Evolutionary conservation across 2,329 filamentous ascomycete species (phyloP).

Genomic region (Pezizomycotina sp.): DNA sequence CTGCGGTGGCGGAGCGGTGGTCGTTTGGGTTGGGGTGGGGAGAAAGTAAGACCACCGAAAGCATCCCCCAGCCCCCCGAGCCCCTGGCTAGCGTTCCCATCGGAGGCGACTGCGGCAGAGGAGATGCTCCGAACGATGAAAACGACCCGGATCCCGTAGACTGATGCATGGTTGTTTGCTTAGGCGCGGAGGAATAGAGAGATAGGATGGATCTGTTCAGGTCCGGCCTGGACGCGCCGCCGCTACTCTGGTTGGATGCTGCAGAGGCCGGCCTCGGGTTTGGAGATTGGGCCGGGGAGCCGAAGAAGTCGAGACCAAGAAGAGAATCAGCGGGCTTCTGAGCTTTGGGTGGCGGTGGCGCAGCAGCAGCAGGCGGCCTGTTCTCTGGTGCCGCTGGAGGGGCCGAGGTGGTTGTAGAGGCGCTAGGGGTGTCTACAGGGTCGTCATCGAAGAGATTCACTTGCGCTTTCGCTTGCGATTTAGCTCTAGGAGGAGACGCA

Average conservation of each 20-base stretch:
- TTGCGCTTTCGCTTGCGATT: conserved; percentile 27
- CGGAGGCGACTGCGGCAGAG: conserved; percentile 34
- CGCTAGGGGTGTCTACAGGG: conserved; percentile 41
- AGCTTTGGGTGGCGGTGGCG: conserved; percentile 48
- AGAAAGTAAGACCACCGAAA: conserved; percentile 55
- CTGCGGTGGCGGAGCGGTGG: conserved; percentile 27
- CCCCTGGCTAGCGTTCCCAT: conserved; percentile 34
- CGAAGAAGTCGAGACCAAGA: conserved; percentile 83
- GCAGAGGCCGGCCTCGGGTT: conserved; percentile 30
- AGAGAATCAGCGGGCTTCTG: conserved; percentile 71
- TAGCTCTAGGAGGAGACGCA: conserved; percentile 27
- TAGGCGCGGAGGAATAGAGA: conserved; percentile 70
- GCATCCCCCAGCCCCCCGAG: conserved; percentile 63
- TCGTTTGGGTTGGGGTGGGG: conserved; percentile 33
- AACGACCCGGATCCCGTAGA: conserved; percentile 45
- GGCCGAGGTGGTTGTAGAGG: conserved; percentile 57
- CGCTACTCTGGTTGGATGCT: conserved; percentile 19
- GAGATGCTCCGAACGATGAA: conserved; percentile 47
- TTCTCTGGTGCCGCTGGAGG: conserved; percentile 40
- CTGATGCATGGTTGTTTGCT: conserved; percentile 43
- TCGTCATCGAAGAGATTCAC: conserved; percentile 74
- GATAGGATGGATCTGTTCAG: conserved; percentile 95
- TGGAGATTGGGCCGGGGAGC: conserved; percentile 62
- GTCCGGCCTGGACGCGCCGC: conserved; percentile 62
- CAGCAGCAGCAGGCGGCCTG: conserved; percentile 41